Evolutionary conservation across 345 rosid species (phyloP).

Genomic region (Noccaea bulbosa): DNA sequence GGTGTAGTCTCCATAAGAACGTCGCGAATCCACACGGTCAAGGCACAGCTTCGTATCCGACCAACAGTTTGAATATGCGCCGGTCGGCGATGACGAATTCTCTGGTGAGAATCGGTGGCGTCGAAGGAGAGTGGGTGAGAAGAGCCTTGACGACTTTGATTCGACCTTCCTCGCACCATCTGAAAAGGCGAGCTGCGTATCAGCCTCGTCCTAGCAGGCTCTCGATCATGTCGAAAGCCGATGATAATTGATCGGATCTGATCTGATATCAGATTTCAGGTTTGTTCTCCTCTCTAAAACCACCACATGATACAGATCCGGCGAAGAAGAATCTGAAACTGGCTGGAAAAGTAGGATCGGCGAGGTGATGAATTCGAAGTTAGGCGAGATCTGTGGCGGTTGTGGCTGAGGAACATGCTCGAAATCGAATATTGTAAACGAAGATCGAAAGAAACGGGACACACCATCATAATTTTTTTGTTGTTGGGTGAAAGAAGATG

Average conservation of each 20-base stretch:
- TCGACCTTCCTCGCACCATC: constrained; percentile 89
- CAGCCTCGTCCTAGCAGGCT: constrained; percentile 78
- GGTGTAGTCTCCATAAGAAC: constrained; percentile 75
- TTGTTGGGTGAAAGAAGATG: constrained; percentile 47
- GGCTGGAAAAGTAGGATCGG: not conserved
- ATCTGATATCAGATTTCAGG: constrained; percentile 25
- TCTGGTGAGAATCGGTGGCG: constrained; percentile 87
- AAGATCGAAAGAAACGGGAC: constrained; percentile 13
- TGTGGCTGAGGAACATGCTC: constrained; percentile 11
- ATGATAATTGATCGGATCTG: constrained; percentile 35
- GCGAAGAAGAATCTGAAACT: constrained; percentile 2
- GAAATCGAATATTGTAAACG: constrained; percentile 36
- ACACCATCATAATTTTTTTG: constrained; percentile 36
- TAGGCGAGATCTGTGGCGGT: constrained; percentile 22
- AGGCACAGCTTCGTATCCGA: constrained; percentile 48
- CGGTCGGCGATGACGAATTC: constrained; percentile 94
- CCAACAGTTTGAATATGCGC: constrained; percentile 72
- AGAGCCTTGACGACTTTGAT: constrained; percentile 88
- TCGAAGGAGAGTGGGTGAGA: constrained; percentile 90
- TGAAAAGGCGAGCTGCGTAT: constrained; percentile 60
- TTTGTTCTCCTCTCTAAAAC: constrained; percentile 37
- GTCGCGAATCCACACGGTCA: constrained; percentile 39
- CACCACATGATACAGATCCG: constrained; percentile 30
- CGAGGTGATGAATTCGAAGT: not conserved
- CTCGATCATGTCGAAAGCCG: constrained; percentile 64